Percentiles rank a stretch among this genome's conserved stretches.
Evolutionary conservation across 495 filamentous ascomycete species (phyloP).

Genomic region (Xylaria bambusicola): DNA sequence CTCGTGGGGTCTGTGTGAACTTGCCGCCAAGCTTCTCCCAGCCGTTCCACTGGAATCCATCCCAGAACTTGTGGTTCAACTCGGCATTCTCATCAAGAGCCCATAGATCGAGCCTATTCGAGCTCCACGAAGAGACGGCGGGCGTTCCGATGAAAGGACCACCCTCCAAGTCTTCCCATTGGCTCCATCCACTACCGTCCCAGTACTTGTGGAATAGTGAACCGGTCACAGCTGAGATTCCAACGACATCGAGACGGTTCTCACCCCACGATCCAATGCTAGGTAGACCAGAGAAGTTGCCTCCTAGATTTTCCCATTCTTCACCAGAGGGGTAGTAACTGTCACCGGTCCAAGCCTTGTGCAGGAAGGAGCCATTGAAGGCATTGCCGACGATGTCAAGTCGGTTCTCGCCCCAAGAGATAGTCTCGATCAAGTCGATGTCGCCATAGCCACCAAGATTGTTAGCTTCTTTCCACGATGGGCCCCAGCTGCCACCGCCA

Average conservation of each 20-base stretch:
- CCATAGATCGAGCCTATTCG: conserved; percentile 10
- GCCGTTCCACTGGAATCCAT: conserved; percentile 14
- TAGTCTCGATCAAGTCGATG: not conserved
- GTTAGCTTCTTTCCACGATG: conserved; percentile 8
- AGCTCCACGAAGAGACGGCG: conserved; percentile 5
- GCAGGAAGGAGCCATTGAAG: conserved; percentile 6
- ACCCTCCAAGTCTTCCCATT: conserved; percentile 10
- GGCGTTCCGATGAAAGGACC: conserved; percentile 9
- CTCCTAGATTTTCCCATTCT: conserved; percentile 14
- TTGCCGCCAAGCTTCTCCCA: conserved; percentile 17
- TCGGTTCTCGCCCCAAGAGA: conserved; percentile 8
- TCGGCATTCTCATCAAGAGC: not conserved
- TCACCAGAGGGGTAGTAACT: conserved; percentile 47
- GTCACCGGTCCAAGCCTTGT: conserved; percentile 54
- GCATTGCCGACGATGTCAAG: conserved; percentile 9
- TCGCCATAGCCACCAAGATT: conserved; percentile 2
- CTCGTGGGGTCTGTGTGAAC: conserved; percentile 11
- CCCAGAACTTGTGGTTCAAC: conserved; percentile 16
- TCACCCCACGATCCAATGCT: conserved; percentile 7
- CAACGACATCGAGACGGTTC: conserved; percentile 8
- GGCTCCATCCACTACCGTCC: conserved; percentile 2
- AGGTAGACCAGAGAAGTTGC: not conserved
- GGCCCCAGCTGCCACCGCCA: conserved; percentile 6
- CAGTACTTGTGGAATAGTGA: conserved; percentile 13
- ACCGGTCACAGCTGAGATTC: not conserved